Evolutionary conservation across 805 yeast species (phyloP), one percentile per base, ranked within the genome.

Genomic region (Candida maesae): DNA sequence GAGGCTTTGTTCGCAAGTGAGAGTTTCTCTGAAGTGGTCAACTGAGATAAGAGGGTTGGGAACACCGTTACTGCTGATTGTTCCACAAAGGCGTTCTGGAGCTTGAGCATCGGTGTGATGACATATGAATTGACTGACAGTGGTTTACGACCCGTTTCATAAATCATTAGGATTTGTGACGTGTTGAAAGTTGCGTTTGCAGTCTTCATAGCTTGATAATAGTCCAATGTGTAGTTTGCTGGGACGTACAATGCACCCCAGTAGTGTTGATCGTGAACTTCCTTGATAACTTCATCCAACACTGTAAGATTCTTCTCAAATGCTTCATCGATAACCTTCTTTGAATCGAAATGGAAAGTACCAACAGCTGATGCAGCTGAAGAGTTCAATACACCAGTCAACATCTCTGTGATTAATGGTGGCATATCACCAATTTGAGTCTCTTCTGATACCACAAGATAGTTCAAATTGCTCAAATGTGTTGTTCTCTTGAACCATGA

Each of bases 71-170:
- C 8, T 47, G 18, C 3, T 63, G 28, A 25, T 62, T 42, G 8
- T 36, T 29, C 5, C 4, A 42, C 39, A 38, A 51, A 54, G 3
- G 33, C 15, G 15, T 39, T 39, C 17, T 46, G 42, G 4, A 53
- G 4, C 6, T 29, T 38, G 7, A 49, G 42, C 9, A 76, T 42
- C 8, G 65, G 57, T 0, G 81, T 75, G 0, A 61, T 49, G 6
- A 78, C 63, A 37, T 67, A 71, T 2, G 62, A 45, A 9, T 42
- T 50, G 64, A 77, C 65, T 23, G 71, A 66, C 26, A 62, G 46
- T 38, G 72, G 63, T 52, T 81, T 85, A 47, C 85, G 61, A 4
- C 79, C 84, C 0, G 82, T 71, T 56, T 80, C 85, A 53, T 72
- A 81, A 33, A 69, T 58, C 2, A 71, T 58, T 5, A 62, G 54